A percentile compares a stretch with the other conserved stretches of the same genome.
Conservation (phyloP, 2,329 filamentous ascomycete genomes). For the Pseudogymnoascus verrucosus region DNA sequence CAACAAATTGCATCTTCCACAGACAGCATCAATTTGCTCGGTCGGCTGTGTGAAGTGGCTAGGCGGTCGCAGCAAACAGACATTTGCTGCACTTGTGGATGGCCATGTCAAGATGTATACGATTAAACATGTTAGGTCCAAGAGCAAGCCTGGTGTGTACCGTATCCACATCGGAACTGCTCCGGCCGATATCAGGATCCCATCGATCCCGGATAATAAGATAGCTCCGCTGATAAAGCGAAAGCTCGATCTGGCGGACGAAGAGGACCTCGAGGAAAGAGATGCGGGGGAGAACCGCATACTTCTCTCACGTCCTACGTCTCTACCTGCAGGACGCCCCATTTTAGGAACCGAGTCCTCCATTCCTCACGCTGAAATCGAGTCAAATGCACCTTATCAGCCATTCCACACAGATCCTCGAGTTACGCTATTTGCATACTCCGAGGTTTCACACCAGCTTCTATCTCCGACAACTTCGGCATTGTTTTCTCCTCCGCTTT, state of each 20-base stretch:
- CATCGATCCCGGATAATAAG: constrained; percentile 50
- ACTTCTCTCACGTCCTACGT: constrained; percentile 15
- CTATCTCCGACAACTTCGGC: constrained; percentile 15
- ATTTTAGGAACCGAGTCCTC: constrained; percentile 42
- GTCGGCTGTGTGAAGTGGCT: constrained; percentile 59
- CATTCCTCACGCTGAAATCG: constrained; percentile 76
- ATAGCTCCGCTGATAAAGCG: constrained; percentile 49
- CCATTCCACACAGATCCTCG: constrained; percentile 90
- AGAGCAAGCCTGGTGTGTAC: constrained; percentile 45
- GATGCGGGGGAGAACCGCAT: constrained; percentile 19
- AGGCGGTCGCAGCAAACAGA: constrained; percentile 48
- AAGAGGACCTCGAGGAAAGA: constrained; percentile 23
- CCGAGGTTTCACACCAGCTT: background rate
- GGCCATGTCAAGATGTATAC: constrained; percentile 57
- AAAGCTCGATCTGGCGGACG: constrained; percentile 41
- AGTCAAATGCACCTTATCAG: constrained; percentile 91
- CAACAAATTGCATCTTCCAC: constrained; percentile 63
- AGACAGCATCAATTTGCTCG: constrained; percentile 43
- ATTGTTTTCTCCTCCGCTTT: constrained; percentile 23
- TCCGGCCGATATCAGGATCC: constrained; percentile 60
- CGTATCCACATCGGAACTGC: constrained; percentile 47
- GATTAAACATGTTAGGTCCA: constrained; percentile 35
- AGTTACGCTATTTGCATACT: constrained; percentile 67
- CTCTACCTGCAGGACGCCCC: constrained; percentile 31
- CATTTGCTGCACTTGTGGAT: constrained; percentile 48